Percentiles rank a stretch among this genome's conserved stretches.
These are phyloP conservation scores for Solanum tarijense DNA, from an alignment of 257 asterid genomes.

Conservation along the genomic window DNA sequence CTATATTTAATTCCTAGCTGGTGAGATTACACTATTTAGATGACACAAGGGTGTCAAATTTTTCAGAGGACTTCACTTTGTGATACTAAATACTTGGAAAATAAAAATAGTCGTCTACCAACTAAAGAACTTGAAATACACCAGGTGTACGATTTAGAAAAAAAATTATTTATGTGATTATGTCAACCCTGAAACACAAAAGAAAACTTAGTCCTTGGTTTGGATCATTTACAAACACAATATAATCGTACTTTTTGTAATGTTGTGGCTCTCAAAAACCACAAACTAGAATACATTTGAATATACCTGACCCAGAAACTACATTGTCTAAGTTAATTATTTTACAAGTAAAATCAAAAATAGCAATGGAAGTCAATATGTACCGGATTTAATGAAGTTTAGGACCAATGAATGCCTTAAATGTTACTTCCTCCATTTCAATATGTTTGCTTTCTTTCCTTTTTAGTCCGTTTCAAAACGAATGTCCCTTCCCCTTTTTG, in stretches of 20 bases:
- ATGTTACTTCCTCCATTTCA: not conserved
- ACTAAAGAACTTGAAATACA: not conserved
- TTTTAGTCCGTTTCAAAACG: not conserved
- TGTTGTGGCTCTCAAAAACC: not conserved
- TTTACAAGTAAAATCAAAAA: not conserved
- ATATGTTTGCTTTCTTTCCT: not conserved
- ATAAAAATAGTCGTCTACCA: not conserved
- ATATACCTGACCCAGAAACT: not conserved
- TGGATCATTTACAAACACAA: not conserved
- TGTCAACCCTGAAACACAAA: not conserved
- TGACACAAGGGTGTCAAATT: not conserved
- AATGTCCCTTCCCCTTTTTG: not conserved
- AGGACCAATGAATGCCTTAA: not conserved
- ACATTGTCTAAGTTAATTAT: not conserved
- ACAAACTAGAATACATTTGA: not conserved
- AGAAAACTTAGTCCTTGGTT: not conserved
- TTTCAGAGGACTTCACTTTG: not conserved
- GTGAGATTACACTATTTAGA: not conserved
- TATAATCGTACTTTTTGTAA: not conserved
- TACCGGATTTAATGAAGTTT: not conserved
- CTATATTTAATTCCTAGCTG: not conserved
- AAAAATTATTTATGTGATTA: not conserved
- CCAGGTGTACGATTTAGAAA: not conserved
- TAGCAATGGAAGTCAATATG: not conserved
- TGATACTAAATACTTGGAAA: not conserved